Conservation (phyloP, 2,329 filamentous ascomycete genomes). For the Penicillium frequentans region DNA sequence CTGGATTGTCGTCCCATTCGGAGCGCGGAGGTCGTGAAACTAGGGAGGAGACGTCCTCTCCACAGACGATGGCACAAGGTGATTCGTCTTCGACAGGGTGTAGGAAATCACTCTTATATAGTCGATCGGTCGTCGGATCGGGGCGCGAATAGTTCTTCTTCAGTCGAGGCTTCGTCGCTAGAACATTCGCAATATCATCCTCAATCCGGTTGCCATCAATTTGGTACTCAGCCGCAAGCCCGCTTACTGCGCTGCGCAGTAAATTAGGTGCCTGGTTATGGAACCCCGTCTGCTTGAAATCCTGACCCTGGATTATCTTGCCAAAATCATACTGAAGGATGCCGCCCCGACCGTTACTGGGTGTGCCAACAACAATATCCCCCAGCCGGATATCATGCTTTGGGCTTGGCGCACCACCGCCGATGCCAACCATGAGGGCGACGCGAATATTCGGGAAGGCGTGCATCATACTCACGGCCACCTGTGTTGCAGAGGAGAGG, state of each 20-base stretch:
- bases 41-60: background rate
- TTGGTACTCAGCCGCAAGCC: conserved; percentile 12
- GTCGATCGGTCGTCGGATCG: background rate
- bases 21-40: background rate
- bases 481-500: conserved; percentile 29
- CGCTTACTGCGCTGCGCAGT: conserved; percentile 9
- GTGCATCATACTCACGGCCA: conserved; percentile 32
- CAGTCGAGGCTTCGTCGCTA: conserved; percentile 2
- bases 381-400: conserved; percentile 31
- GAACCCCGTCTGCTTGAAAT: conserved; percentile 15
- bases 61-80: background rate
- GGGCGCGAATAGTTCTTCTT: conserved; percentile 4
- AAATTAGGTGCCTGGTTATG: conserved; percentile 18
- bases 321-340: conserved; percentile 22
- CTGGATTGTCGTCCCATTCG: background rate
- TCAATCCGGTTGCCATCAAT: conserved; percentile 5
- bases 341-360: conserved; percentile 5
- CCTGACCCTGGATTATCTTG: conserved; percentile 14
- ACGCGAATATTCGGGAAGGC: conserved; percentile 33
- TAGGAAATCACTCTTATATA: conserved; percentile 3
- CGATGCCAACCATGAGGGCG: conserved; percentile 49
- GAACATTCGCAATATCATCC: background rate
- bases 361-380: conserved; percentile 6
- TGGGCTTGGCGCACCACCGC: conserved; percentile 28
- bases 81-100: background rate